phyloP scores from a whole-genome alignment of 2,329 filamentous ascomycete genomes.

The Trichoderma gracile region DNA sequence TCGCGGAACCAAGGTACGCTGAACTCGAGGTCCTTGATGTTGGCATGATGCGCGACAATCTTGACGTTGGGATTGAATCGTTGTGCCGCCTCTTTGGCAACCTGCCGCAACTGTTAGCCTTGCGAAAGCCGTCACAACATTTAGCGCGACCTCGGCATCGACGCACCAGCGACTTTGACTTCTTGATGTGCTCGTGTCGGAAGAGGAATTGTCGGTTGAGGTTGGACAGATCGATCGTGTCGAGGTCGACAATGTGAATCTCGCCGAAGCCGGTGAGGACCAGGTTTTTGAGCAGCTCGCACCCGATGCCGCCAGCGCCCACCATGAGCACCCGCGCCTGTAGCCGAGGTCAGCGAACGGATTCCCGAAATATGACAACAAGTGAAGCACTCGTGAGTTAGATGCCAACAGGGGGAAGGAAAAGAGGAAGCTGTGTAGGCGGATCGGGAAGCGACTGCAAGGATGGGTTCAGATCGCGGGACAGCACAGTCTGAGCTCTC shows the following conservation, averaged over 20 bases:
- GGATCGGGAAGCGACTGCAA: not conserved
- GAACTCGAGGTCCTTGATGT: constrained; percentile 90
- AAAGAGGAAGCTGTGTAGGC: too few relatives aligned
- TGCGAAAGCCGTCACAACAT: not conserved
- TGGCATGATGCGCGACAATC: constrained; percentile 86
- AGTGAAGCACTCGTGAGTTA: not conserved
- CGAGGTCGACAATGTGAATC: constrained; percentile 92
- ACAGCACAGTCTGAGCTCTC: not conserved
- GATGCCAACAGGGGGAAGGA: not conserved
- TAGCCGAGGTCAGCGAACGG: constrained; percentile 10
- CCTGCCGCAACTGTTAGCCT: constrained; percentile 49
- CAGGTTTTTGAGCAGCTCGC: constrained; percentile 95
- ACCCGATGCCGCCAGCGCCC: constrained; percentile 94
- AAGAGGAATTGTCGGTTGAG: constrained; percentile 98
- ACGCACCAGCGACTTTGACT: constrained; percentile 85
- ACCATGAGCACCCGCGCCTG: constrained; percentile 90
- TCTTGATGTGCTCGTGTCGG: constrained; percentile 95
- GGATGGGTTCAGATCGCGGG: not conserved
- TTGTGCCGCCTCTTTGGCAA: constrained; percentile 87
- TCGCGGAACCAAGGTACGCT: constrained; percentile 82
- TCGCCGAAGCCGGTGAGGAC: constrained; percentile 89
- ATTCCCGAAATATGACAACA: not conserved
- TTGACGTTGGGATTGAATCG: constrained; percentile 87
- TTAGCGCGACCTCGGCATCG: not conserved
- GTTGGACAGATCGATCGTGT: constrained; percentile 97